Percentiles rank a stretch among this genome's conserved stretches.
Evolutionary conservation across 495 filamentous ascomycete genomes (phyloP).

Genomic region (Chaetomium fimeti): DNA sequence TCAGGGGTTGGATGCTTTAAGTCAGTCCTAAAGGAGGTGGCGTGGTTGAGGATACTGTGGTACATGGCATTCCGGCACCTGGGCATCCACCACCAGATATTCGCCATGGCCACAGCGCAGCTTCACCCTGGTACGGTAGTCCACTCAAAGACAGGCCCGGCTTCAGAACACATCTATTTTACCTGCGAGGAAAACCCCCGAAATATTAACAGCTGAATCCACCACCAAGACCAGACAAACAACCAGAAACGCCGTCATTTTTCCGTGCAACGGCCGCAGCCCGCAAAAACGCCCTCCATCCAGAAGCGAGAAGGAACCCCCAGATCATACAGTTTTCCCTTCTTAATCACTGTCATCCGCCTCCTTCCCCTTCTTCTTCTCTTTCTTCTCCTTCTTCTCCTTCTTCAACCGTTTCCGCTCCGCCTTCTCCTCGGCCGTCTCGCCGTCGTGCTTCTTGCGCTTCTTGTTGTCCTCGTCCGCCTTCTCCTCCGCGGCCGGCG

Average conservation of each 20-base stretch:
- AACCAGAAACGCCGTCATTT: conserved; percentile 19
- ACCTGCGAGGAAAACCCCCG: background rate
- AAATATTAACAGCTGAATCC: conserved; percentile 11
- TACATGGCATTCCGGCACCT: too few species aligned
- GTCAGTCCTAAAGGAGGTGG: too few species aligned
- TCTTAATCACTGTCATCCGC: conserved; percentile 39
- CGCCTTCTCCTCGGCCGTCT: conserved; percentile 72
- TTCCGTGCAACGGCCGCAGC: conserved; percentile 18
- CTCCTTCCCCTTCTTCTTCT: conserved; percentile 51
- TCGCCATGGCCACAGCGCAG: background rate
- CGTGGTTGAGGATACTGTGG: too few species aligned
- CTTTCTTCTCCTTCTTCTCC: conserved; percentile 65
- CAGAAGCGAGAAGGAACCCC: conserved; percentile 15
- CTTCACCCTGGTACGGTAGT: background rate
- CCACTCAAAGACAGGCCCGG: background rate
- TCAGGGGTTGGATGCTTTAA: too few species aligned
- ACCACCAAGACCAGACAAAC: conserved; percentile 15
- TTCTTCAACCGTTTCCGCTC: conserved; percentile 75
- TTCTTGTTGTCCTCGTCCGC: conserved; percentile 58
- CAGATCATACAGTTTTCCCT: background rate
- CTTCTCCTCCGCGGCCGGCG: conserved; percentile 47
- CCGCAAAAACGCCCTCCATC: conserved; percentile 16
- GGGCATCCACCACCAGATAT: background rate
- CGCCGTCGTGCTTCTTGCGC: conserved; percentile 77
- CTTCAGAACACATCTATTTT: conserved; percentile 4